Base-by-base conservation (phyloP, 441 rosid species). In the Monsonia emarginata region DNA sequence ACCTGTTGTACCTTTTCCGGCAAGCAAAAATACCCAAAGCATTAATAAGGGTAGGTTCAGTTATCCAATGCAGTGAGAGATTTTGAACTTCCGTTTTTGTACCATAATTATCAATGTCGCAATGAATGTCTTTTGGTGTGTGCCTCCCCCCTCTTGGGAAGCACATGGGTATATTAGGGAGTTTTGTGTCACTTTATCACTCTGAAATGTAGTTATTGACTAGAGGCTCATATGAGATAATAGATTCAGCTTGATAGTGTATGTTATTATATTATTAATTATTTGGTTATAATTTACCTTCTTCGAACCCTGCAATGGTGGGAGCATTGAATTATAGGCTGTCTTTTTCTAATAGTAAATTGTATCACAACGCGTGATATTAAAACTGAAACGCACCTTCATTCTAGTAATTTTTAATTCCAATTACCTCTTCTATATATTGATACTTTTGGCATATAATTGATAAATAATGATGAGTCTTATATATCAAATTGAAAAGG, bases 31-130 rank as follows among this genome's bases (percentile, higher is more conserved):
- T 34, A 26, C 77, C 28, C 76, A 70, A 73, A 72, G 72, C 50
- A 72, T 69, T 81, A 86, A 71, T 75, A 62, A 71, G 13, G 81
- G 88, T 86, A 75, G 60, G 69, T 61, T 59, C 64, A 19, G 58
- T 38, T 48, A 28, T 22, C 21, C 0, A 44, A 31, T 21, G 40
- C 36, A n/a, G n/a, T n/a, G n/a, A n/a, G n/a, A n/a, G n/a, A n/a
- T n/a, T 54, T 25, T 28, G 21, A 27, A 26, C 40, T 64, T 26
- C n/a, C 3, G 28, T 34, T 30, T 26, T 48, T 50, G 2, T 52
- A 58, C 62, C 62, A 4, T 26, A 14, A 58, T 52, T 61, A n/a
- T 14, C 3, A 1, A 64, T 52, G 68, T 69, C 48, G 40, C 63
- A 18, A 56, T 58, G 62, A 22, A 22, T 46, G 13, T 18, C 57